A percentile compares a stretch with the other conserved stretches of the same genome.
phyloP scores from a whole-genome alignment of 2,329 filamentous ascomycete species.

The Fusarium verrucosum region DNA sequence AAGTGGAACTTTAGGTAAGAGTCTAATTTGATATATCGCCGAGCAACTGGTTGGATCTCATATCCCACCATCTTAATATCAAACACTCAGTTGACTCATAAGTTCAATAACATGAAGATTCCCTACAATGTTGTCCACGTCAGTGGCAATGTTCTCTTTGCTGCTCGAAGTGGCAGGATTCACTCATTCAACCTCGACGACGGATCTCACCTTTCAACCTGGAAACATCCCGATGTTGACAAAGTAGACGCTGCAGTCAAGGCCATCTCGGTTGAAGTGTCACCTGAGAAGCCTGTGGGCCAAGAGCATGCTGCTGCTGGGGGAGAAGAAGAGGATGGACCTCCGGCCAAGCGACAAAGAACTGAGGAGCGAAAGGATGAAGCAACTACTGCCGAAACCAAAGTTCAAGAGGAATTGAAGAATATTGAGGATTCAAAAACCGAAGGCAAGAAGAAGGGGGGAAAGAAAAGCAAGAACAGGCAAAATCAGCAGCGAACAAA shows the following conservation, averaged over 20 bases:
- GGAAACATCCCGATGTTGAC: conserved; percentile 62
- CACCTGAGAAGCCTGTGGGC: conserved; percentile 21
- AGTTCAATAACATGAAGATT: conserved; percentile 52
- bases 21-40: conserved; percentile 23
- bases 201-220: conserved; percentile 68
- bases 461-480: conserved; percentile 47
- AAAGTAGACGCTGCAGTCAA: conserved; percentile 46
- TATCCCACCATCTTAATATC: neutral
- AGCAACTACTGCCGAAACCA: conserved; percentile 35
- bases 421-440: conserved; percentile 15
- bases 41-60: conserved; percentile 13
- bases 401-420: conserved; percentile 15
- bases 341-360: conserved; percentile 51
- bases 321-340: conserved; percentile 43
- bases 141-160: conserved; percentile 70
- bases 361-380: conserved; percentile 40
- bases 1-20: conserved; percentile 29
- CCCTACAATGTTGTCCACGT: conserved; percentile 73
- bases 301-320: conserved; percentile 14
- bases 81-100: neutral
- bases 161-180: conserved; percentile 77
- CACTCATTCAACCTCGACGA: conserved; percentile 71
- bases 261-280: conserved; percentile 18
- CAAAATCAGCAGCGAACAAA: conserved; percentile 35
- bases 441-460: conserved; percentile 40